These are phyloP conservation scores for Colletotrichum phormii DNA, from an alignment of 2,329 filamentous ascomycete genomes.

Conservation along the genomic window DNA sequence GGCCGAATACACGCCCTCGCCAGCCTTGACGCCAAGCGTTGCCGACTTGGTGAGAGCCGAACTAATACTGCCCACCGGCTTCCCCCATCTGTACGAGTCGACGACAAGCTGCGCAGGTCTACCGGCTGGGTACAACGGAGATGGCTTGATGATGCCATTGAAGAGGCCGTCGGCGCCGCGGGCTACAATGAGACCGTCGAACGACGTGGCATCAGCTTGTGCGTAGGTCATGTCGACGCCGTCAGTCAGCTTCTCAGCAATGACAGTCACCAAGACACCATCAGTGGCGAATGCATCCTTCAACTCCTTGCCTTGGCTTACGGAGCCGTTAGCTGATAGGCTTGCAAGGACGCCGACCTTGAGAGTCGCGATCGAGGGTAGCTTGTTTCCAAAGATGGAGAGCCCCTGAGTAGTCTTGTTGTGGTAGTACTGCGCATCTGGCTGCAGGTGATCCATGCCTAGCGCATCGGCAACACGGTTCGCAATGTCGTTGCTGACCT, in stretches of 20 bases:
- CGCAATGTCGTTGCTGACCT: conserved; percentile 75
- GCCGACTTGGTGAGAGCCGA: conserved; percentile 40
- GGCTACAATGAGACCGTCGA: conserved; percentile 72
- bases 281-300: conserved; percentile 58
- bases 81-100: conserved; percentile 75
- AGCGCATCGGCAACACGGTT: conserved; percentile 71
- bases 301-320: conserved; percentile 63
- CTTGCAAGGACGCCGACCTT: conserved; percentile 72
- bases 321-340: conserved; percentile 52
- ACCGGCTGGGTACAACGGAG: conserved; percentile 71
- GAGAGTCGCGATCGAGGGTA: conserved; percentile 71
- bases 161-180: conserved; percentile 67
- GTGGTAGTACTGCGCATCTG: conserved; percentile 75
- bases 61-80: conserved; percentile 74
- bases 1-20: conserved; percentile 55
- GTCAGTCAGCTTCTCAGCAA: conserved; percentile 67
- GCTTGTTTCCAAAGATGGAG: conserved; percentile 67
- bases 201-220: conserved; percentile 69
- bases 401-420: conserved; percentile 73
- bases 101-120: conserved; percentile 72
- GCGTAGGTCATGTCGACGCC: conserved; percentile 75
- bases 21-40: conserved; percentile 52
- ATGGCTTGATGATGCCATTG: conserved; percentile 47
- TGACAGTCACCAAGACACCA: conserved; percentile 68
- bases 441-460: conserved; percentile 67